These are phyloP conservation scores for Pseudogymnoascus sp. DNA, from an alignment of 2,329 filamentous ascomycete species.

Conservation along the genomic window DNA sequence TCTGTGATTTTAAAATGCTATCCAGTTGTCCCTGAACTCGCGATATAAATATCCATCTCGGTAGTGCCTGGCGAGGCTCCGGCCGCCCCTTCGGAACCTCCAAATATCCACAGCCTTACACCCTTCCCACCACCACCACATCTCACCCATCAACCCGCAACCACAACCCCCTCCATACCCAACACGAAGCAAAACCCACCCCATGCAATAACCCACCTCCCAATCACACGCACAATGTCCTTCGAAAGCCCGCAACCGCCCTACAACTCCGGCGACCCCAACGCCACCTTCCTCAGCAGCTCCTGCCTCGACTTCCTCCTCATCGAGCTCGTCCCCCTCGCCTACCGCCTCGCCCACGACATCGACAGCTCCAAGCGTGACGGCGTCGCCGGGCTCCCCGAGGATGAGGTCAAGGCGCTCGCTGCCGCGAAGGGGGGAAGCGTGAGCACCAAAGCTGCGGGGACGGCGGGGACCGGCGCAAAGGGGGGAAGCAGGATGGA, in stretches of 20 bases:
- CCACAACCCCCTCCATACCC: background rate
- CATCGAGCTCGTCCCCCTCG: constrained; percentile 93
- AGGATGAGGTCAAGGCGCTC: constrained; percentile 23
- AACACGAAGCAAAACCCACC: background rate
- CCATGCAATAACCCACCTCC: background rate
- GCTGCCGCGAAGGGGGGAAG: constrained; percentile 54
- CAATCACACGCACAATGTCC: constrained; percentile 47
- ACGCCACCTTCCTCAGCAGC: constrained; percentile 66
- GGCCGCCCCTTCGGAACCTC: background rate
- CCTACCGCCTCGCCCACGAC: constrained; percentile 75
- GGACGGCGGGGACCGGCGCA: constrained; percentile 15
- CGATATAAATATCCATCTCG: background rate
- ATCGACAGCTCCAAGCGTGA: constrained; percentile 16
- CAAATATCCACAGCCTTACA: constrained; percentile 5
- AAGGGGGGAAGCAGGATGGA: constrained; percentile 39
- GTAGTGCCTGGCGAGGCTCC: constrained; percentile 2
- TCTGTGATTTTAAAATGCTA: background rate
- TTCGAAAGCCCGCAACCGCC: constrained; percentile 63
- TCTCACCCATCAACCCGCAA: background rate
- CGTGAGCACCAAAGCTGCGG: constrained; percentile 34
- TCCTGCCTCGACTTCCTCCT: constrained; percentile 90
- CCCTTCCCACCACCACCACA: background rate
- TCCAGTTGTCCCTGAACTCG: background rate
- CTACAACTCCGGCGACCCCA: constrained; percentile 65
- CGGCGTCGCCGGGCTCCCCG: background rate